Percentiles rank a stretch among this genome's conserved stretches.
phyloP scores from a whole-genome alignment of 169 alveolate species.

The Cryptosporidium andersoni region DNA sequence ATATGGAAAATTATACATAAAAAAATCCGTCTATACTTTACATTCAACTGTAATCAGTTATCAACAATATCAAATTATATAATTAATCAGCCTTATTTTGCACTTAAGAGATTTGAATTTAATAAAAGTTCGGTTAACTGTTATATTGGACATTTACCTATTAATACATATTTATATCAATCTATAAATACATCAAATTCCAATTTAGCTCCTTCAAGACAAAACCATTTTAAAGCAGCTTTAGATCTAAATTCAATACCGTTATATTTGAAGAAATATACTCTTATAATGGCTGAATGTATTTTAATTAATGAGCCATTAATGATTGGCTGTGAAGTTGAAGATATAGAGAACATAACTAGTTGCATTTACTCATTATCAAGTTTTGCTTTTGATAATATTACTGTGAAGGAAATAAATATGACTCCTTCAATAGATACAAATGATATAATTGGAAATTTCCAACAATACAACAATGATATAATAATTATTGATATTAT shows the following conservation, averaged over 20 bases:
- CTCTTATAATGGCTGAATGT: conserved; percentile 12
- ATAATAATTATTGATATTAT: conserved; percentile 24
- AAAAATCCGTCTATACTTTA: background rate
- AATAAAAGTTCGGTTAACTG: background rate
- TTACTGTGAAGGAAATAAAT: conserved; percentile 71
- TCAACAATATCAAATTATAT: background rate
- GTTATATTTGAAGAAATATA: background rate
- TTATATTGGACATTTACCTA: background rate
- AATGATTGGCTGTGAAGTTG: conserved; percentile 8
- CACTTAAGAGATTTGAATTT: background rate
- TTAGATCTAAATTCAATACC: conserved; percentile 41
- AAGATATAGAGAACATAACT: conserved; percentile 13
- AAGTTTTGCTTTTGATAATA: conserved; percentile 1
- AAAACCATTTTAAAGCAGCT: background rate
- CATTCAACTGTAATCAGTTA: background rate
- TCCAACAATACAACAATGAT: conserved; percentile 75
- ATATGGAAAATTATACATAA: background rate
- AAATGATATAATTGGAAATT: conserved; percentile 82
- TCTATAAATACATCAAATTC: background rate
- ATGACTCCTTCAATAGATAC: conserved; percentile 81
- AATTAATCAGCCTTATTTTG: background rate
- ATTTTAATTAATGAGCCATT: conserved; percentile 12
- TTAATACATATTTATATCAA: background rate
- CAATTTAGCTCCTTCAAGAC: background rate
- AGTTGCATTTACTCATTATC: conserved; percentile 13